These are phyloP conservation scores for Mycena capillaripes DNA, from an alignment of 768 basidiomycete genomes.

Conservation along the genomic window DNA sequence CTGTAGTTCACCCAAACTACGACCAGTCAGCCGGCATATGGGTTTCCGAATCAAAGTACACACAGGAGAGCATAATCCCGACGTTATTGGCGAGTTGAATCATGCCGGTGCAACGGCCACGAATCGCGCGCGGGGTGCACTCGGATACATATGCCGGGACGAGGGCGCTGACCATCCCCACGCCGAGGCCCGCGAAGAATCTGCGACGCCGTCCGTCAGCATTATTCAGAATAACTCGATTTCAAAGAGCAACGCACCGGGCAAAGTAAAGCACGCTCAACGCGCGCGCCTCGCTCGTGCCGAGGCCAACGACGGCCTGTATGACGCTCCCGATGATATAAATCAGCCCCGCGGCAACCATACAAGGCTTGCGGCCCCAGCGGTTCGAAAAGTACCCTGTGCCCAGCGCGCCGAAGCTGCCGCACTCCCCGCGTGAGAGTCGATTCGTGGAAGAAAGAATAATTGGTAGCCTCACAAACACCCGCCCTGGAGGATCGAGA, in stretches of 20 bases:
- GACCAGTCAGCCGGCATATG: neutral
- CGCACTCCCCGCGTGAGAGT: too few relatives aligned
- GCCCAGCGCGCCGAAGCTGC: slow-evolving; percentile 61
- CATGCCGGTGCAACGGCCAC: slow-evolving; percentile 65
- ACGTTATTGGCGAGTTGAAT: slow-evolving; percentile 56
- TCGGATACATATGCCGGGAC: slow-evolving; percentile 68
- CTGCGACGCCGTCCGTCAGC: slow-evolving; percentile 55
- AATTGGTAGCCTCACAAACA: slow-evolving; percentile 56
- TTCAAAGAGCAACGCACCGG: slow-evolving; percentile 12
- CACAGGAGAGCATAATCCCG: slow-evolving; percentile 55
- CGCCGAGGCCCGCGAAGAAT: slow-evolving; percentile 73
- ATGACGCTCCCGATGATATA: slow-evolving; percentile 64
- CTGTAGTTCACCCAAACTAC: slow-evolving; percentile 65
- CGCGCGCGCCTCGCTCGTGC: slow-evolving; percentile 33
- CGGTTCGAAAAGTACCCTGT: slow-evolving; percentile 55
- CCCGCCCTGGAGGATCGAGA: slow-evolving; percentile 64
- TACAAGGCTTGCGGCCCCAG: slow-evolving; percentile 63
- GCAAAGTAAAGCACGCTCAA: slow-evolving; percentile 27
- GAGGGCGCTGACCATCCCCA: slow-evolving; percentile 68
- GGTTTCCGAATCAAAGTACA: slow-evolving; percentile 16
- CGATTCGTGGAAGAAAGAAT: neutral
- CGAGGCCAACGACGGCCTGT: slow-evolving; percentile 61
- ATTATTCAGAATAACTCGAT: neutral
- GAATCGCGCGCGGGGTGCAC: slow-evolving; percentile 60
- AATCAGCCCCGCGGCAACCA: slow-evolving; percentile 61